These are phyloP conservation scores for Paecilomyces dactylethromorphus DNA, from an alignment of 2,329 filamentous ascomycete species.

Conservation along the genomic window DNA sequence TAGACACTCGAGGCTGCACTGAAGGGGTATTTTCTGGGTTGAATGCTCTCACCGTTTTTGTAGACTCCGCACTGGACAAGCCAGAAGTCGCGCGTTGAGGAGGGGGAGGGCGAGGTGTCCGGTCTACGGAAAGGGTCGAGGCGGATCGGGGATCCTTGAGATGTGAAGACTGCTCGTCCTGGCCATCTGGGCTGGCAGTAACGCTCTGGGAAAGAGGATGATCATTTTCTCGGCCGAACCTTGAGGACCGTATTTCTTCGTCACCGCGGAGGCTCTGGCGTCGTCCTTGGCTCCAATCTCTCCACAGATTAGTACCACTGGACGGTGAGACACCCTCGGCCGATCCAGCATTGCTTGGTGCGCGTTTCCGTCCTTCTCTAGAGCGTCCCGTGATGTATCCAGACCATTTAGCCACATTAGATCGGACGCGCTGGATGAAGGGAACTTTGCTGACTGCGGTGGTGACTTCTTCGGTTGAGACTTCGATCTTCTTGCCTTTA, in stretches of 20 bases:
- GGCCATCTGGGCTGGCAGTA: slow-evolving; percentile 58
- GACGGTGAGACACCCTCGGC: slow-evolving; percentile 51
- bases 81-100: slow-evolving; percentile 35
- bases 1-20: slow-evolving; percentile 17
- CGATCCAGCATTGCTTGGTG: slow-evolving; percentile 47
- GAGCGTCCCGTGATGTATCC: slow-evolving; percentile 46
- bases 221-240: slow-evolving; percentile 49
- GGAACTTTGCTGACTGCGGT: slow-evolving; percentile 84
- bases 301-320: slow-evolving; percentile 50
- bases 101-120: slow-evolving; percentile 28
- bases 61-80: slow-evolving; percentile 41
- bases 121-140: slow-evolving; percentile 14
- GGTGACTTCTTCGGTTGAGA: slow-evolving; percentile 84
- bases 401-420: slow-evolving; percentile 63
- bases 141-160: slow-evolving; percentile 21
- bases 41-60: slow-evolving; percentile 37
- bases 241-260: slow-evolving; percentile 49
- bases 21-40: slow-evolving; percentile 16
- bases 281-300: slow-evolving; percentile 43
- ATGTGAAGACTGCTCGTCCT: slow-evolving; percentile 28
- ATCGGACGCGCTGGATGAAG: slow-evolving; percentile 76
- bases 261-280: slow-evolving; percentile 54
- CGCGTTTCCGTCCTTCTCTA: slow-evolving; percentile 43
- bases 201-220: slow-evolving; percentile 72
- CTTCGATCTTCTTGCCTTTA: slow-evolving; percentile 79